These are phyloP conservation scores for Colletotrichum sansevieriae DNA, from an alignment of 2,329 filamentous ascomycete species.

Conservation along the genomic window DNA sequence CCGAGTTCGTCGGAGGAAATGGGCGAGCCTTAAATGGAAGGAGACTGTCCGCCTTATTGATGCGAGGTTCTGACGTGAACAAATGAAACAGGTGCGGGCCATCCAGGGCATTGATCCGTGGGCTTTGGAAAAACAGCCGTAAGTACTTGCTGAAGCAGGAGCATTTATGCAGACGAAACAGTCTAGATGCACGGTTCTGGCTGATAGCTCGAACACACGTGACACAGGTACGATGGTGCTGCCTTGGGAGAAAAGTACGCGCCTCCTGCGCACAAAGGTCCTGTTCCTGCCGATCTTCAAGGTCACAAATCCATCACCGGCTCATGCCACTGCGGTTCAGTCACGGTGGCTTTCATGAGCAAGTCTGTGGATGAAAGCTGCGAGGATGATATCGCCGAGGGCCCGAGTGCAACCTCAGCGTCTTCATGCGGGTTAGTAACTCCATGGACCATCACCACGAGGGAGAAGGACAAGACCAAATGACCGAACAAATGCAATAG, in stretches of 20 bases:
- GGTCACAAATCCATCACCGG: constrained; percentile 59
- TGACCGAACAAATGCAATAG: constrained; percentile 45
- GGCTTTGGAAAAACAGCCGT: constrained; percentile 54
- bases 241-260: too few species aligned
- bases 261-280: constrained; percentile 54
- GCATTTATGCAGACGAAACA: not conserved
- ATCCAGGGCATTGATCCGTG: constrained; percentile 59
- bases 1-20: constrained; percentile 45
- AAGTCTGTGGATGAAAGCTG: constrained; percentile 56
- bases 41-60: too few species aligned
- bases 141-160: constrained; percentile 41
- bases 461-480: too few species aligned
- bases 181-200: too few species aligned
- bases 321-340: constrained; percentile 65
- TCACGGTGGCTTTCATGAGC: constrained; percentile 57
- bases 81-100: constrained; percentile 45
- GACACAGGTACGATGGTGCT: too few species aligned
- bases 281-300: constrained; percentile 54
- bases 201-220: too few species aligned
- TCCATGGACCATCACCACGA: not conserved
- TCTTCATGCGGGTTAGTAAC: constrained; percentile 55
- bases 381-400: constrained; percentile 52
- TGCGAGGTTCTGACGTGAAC: too few species aligned
- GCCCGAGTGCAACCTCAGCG: constrained; percentile 66
- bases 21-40: constrained; percentile 57